Conservation (phyloP, 108 stramenopile genomes). For the Cyclostephanos invisitatus region DNA sequence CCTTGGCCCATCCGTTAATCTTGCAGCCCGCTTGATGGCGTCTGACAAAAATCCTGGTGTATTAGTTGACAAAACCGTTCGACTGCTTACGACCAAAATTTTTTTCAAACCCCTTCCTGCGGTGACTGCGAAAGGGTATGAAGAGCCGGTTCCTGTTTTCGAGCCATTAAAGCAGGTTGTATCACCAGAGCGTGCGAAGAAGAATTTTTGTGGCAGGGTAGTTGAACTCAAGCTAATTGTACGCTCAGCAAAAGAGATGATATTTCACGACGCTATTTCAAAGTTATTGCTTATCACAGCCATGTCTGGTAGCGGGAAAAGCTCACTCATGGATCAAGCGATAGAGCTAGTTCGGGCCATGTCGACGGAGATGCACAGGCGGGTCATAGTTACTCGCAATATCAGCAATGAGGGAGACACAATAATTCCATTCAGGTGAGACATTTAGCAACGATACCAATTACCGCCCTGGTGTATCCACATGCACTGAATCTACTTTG, state of each 20-base stretch:
- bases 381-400: constrained; percentile 56
- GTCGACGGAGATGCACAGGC: constrained; percentile 37
- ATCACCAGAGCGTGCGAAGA: constrained; percentile 34
- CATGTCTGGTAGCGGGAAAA: constrained; percentile 67
- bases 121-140: constrained; percentile 72
- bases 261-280: constrained; percentile 15
- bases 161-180: constrained; percentile 49
- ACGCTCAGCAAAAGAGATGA: constrained; percentile 49
- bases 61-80: constrained; percentile 66
- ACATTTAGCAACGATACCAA: background rate
- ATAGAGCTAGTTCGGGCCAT: constrained; percentile 55
- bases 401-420: constrained; percentile 61
- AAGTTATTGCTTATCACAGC: constrained; percentile 48
- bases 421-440: constrained; percentile 62
- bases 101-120: constrained; percentile 64
- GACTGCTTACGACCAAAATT: constrained; percentile 50
- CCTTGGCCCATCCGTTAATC: constrained; percentile 74
- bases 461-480: background rate
- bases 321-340: constrained; percentile 53
- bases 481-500: background rate
- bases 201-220: constrained; percentile 64
- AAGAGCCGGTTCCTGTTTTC: constrained; percentile 71
- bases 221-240: constrained; percentile 58
- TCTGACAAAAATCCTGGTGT: constrained; percentile 60
- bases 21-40: constrained; percentile 72